Evolutionary conservation across 176 grass and related monocot species (phyloP), one percentile per base, ranked within the genome.

Genomic region (Musa itinerans): DNA sequence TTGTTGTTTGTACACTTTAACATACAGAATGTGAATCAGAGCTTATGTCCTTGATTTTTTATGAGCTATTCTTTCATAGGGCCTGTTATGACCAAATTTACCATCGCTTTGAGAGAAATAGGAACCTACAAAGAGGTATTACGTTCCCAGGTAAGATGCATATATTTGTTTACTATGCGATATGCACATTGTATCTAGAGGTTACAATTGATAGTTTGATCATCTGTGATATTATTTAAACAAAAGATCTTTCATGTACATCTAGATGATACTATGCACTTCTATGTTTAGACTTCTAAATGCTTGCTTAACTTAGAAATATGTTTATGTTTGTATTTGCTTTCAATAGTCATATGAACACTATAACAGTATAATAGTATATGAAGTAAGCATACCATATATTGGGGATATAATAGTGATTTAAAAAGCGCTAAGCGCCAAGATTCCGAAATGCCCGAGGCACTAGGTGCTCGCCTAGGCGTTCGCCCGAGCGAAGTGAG

Each of bases 41-140:
- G 6, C 16, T 29, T 43, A 29, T 26, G 14, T 65, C 16, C 4
- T 43, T 43, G 34, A 43, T 50, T 50, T 69, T 16, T 69, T 8
- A n/a, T 50, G 12, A 69, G 15, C 16, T 69, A 17, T 69, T 69
- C 14, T 84, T 82, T 78, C 79, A 27, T 74, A 99, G 95, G 95
- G 17, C 91, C 95, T 63, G 95, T 94, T 23, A 99, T 99, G 95
- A 94, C 95, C 75, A 99, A 99, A 76, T 99, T 99, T 87, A 99
- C 89, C 65, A 99, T 94, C 86, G 95, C 95, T 48, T 84, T 99
- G 76, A 92, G 95, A 81, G 95, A 99, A 89, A 94, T 99, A 67
- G 91, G 95, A 91, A 94, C 95, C 25, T 99, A 99, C 69, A 99
- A 99, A 56, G 95, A 99, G 89, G 91, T 99, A 55, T 71, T 99